Percentiles rank a stretch among this genome's conserved stretches.
Conservation (phyloP, 78 protist genomes). For the Dictyostelium intermedium region DNA sequence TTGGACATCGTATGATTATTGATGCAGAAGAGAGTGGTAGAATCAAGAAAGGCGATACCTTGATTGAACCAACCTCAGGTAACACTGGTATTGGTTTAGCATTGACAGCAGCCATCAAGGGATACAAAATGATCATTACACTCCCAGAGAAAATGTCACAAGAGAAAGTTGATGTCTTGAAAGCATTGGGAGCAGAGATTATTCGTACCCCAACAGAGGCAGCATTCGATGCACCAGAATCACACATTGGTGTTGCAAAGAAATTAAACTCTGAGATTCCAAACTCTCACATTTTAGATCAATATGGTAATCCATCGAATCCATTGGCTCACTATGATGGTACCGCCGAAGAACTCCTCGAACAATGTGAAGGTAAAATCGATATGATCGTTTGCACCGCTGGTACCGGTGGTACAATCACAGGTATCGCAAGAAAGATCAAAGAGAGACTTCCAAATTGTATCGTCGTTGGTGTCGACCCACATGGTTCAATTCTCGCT, state of each 20-base stretch:
- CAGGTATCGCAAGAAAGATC: conserved; percentile 93
- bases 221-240: conserved; percentile 92
- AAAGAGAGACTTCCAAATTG: conserved; percentile 87
- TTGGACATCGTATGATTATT: conserved; percentile 91
- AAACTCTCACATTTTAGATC: conserved; percentile 84
- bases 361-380: conserved; percentile 88
- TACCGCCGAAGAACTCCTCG: conserved; percentile 95
- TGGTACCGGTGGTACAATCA: conserved; percentile 99
- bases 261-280: conserved; percentile 86
- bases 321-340: conserved; percentile 93
- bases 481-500: conserved; percentile 95
- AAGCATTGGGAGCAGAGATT: conserved; percentile 95
- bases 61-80: conserved; percentile 98
- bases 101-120: conserved; percentile 94
- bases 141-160: conserved; percentile 97
- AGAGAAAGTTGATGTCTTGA: conserved; percentile 92
- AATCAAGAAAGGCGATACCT: conserved; percentile 93
- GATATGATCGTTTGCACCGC: conserved; percentile 94
- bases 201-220: conserved; percentile 96
- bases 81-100: conserved; percentile 99
- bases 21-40: conserved; percentile 95
- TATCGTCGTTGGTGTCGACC: conserved; percentile 96
- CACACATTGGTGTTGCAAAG: conserved; percentile 93
- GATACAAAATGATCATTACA: conserved; percentile 96
- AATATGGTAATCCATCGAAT: conserved; percentile 93